phyloP scores from a whole-genome alignment of 306 rosid genomes.

The Dryas octopetala region DNA sequence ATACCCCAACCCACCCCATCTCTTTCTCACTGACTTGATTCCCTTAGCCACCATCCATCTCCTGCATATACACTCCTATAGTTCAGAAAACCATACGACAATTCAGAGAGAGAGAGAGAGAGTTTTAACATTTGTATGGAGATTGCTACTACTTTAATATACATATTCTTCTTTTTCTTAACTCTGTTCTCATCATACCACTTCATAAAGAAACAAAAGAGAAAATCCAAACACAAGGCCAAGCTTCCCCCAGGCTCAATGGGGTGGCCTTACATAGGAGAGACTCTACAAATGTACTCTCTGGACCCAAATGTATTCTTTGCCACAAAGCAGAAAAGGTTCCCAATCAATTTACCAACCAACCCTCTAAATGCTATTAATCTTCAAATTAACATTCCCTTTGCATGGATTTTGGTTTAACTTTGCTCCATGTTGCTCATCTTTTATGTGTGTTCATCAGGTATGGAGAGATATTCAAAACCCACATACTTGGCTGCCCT shows the following conservation, averaged over 20 bases:
- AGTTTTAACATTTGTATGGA: constrained; percentile 53
- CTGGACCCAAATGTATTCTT: constrained; percentile 75
- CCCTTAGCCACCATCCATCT: not conserved
- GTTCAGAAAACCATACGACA: not conserved
- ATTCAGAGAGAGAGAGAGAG: constrained; percentile 13
- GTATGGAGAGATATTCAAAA: constrained; percentile 83
- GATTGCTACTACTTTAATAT: constrained; percentile 23
- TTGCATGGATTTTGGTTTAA: constrained; percentile 17
- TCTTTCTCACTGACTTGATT: not conserved
- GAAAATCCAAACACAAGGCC: not conserved
- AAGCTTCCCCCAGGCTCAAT: constrained; percentile 88
- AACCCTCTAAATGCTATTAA: not conserved
- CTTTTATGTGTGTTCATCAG: constrained; percentile 25
- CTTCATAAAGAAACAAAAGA: constrained; percentile 32
- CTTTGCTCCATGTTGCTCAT: not conserved
- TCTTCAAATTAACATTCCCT: not conserved
- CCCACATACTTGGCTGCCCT: constrained; percentile 71
- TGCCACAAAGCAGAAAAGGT: constrained; percentile 75
- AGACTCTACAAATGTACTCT: constrained; percentile 82
- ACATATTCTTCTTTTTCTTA: constrained; percentile 45
- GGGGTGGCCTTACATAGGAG: constrained; percentile 87
- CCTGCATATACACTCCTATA: constrained; percentile 8
- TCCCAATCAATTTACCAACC: not conserved
- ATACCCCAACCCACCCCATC: constrained; percentile 19
- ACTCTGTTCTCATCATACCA: constrained; percentile 28